These are phyloP conservation scores for Monosporozyma unispora DNA, from an alignment of 805 yeast genomes.

Conservation along the genomic window DNA sequence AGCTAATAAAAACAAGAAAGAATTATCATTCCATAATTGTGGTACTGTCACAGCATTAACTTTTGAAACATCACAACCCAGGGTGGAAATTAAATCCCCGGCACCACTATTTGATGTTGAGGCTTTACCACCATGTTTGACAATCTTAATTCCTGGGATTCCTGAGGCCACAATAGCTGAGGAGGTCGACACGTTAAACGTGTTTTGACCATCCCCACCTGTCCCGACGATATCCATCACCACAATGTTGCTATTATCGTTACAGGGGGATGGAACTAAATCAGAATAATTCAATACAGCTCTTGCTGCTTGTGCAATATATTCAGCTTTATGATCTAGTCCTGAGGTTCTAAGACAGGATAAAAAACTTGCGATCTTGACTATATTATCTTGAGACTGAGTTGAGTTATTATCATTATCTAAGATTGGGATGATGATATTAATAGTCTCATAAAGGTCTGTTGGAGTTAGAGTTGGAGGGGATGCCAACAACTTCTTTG, in stretches of 20 bases:
- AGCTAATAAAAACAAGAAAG: slow-evolving; percentile 72
- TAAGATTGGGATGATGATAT: slow-evolving; percentile 48
- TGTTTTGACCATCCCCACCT: slow-evolving; percentile 97
- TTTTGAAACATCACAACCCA: slow-evolving; percentile 76
- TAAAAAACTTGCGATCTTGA: slow-evolving; percentile 71
- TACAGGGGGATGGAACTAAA: slow-evolving; percentile 34
- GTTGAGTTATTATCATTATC: slow-evolving; percentile 32
- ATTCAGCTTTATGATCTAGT: slow-evolving; percentile 72
- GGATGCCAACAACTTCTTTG: slow-evolving; percentile 49
- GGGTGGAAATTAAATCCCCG: slow-evolving; percentile 70
- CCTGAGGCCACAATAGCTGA: slow-evolving; percentile 94
- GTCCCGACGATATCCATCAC: slow-evolving; percentile 85
- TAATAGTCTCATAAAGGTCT: slow-evolving; percentile 58
- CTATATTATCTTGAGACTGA: neutral
- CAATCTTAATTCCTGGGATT: slow-evolving; percentile 56
- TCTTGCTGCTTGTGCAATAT: slow-evolving; percentile 76
- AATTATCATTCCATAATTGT: slow-evolving; percentile 39
- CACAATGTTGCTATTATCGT: neutral
- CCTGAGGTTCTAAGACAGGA: slow-evolving; percentile 67
- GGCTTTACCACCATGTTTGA: slow-evolving; percentile 98
- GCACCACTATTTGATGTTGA: slow-evolving; percentile 90
- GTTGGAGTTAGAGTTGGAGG: slow-evolving; percentile 56
- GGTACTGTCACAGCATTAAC: slow-evolving; percentile 56
- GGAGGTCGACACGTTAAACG: slow-evolving; percentile 93
- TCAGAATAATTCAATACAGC: slow-evolving; percentile 62